phyloP scores from a whole-genome alignment of 140 eudicot species.

The Senecio squalidus region DNA sequence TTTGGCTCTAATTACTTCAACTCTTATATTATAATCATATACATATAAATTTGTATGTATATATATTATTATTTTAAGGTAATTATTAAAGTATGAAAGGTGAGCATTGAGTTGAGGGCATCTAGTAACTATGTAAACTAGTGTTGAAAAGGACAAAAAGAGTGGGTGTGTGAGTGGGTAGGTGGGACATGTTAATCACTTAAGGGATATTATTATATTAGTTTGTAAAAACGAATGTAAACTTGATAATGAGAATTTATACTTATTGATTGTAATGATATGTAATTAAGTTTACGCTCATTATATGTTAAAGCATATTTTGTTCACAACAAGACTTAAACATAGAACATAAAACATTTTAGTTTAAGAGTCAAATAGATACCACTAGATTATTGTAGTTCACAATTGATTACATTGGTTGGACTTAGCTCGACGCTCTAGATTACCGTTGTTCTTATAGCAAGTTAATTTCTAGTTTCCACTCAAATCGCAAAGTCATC shows the following conservation, averaged over 20 bases:
- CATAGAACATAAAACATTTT: too few relatives aligned
- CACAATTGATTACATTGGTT: too few relatives aligned
- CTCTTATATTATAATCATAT: background rate
- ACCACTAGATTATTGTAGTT: too few relatives aligned
- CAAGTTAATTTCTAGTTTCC: too few relatives aligned
- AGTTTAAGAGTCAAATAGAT: too few relatives aligned
- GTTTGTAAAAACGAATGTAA: constrained; percentile 2
- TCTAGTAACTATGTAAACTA: constrained; percentile 5
- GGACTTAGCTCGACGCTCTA: too few relatives aligned
- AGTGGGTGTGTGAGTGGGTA: background rate
- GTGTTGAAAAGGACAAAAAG: constrained; percentile 2
- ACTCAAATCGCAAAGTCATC: too few relatives aligned
- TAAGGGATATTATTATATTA: background rate
- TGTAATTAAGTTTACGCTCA: too few relatives aligned
- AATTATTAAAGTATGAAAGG: background rate
- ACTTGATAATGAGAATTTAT: background rate
- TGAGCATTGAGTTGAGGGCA: background rate
- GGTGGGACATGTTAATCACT: constrained; percentile 6
- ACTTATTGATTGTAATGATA: too few relatives aligned
- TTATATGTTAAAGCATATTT: background rate
- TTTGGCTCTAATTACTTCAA: constrained; percentile 1
- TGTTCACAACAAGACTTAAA: too few relatives aligned
- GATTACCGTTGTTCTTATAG: too few relatives aligned
- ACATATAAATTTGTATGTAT: background rate
- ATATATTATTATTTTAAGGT: too few relatives aligned